phyloP scores from a whole-genome alignment of 2,329 filamentous ascomycete species.

The Diaporthe caulivora region DNA sequence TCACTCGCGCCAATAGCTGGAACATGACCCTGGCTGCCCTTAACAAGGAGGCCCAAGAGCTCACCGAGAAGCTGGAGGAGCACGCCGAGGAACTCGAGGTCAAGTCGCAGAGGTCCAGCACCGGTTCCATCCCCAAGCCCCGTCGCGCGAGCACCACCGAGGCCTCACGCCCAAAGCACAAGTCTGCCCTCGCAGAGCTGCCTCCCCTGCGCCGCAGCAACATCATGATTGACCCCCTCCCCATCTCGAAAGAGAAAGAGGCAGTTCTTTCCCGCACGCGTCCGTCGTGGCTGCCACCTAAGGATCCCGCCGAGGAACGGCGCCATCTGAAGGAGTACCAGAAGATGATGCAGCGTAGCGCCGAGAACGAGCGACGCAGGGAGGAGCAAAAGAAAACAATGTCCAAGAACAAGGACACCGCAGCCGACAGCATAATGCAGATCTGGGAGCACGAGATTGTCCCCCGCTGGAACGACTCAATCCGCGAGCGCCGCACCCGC shows the following conservation, averaged over 20 bases:
- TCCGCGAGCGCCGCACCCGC: slow-evolving; percentile 75
- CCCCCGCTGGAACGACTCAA: slow-evolving; percentile 80
- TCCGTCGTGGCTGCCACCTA: slow-evolving; percentile 87
- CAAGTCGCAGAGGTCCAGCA: slow-evolving; percentile 53
- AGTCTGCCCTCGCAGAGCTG: slow-evolving; percentile 76
- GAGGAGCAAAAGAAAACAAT: slow-evolving; percentile 65
- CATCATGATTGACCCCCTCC: slow-evolving; percentile 86
- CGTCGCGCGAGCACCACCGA: slow-evolving; percentile 51
- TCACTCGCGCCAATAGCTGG: slow-evolving; percentile 79
- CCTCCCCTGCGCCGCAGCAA: slow-evolving; percentile 79
- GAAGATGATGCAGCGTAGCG: slow-evolving; percentile 79
- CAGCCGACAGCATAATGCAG: slow-evolving; percentile 65
- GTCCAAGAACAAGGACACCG: slow-evolving; percentile 66
- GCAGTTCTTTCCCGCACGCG: slow-evolving; percentile 84
- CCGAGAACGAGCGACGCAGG: slow-evolving; percentile 70
- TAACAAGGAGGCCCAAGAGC: slow-evolving; percentile 77
- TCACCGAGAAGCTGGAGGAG: slow-evolving; percentile 86
- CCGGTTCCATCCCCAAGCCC: slow-evolving; percentile 50
- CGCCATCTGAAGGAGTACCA: slow-evolving; percentile 89
- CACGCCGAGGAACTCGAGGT: slow-evolving; percentile 75
- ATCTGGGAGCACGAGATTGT: slow-evolving; percentile 84
- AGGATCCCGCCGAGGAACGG: slow-evolving; percentile 90
- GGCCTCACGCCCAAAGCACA: slow-evolving; percentile 67
- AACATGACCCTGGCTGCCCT: slow-evolving; percentile 76
- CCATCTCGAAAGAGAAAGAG: slow-evolving; percentile 88